Evolutionary conservation across 306 rosid genomes (phyloP), one percentile per base, ranked within the genome.

Genomic region (Cucurbita argyrosperma): DNA sequence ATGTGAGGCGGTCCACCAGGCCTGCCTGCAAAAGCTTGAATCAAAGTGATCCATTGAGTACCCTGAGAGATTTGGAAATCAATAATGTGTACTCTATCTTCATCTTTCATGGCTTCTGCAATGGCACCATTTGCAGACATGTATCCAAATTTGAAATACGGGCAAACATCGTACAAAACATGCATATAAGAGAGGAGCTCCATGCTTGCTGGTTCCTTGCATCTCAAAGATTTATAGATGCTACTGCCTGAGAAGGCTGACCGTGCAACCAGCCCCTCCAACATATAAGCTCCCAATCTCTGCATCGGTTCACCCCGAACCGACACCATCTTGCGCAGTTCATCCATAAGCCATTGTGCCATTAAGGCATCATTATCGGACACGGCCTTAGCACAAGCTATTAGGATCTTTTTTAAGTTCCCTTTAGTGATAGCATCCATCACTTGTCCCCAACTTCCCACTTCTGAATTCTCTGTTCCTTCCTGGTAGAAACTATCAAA

Each of bases 1-100:
- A 95, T 95, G 67, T 87, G 96, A 13, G 99, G 99, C 1, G 99
- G 99, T 18, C 99, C 96, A 39, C 97, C 95, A n/a, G 99, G 97
- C 80, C 97, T 83, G 67, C 96, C 88, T 57, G 99, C 96, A 79
- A 95, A 95, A 77, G 99, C 99, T 74, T 88, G 97, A 77, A 95
- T 95, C 72, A 95, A 81, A 65, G 97, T 89, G 77, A 89, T 66
- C 99, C 99, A 95, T 49, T 95, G 99, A 77, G 96, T 87, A 72
- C 99, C 99, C 80, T 91, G 97, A 74, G 85, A 84, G 42, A 95
- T 87, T 77, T 88, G 97, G 86, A 95, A 95, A 84, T 95, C 99
- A 64, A 95, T 87, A 59, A 95, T 95, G 82, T 91, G 99, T 78
- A 95, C 96, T 75, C 87, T 73, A 43, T 84, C 82, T 71, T 89